A percentile compares a stretch with the other conserved stretches of the same genome.
Evolutionary conservation across 257 asterid species (phyloP).

Genomic region (Vinca minor): DNA sequence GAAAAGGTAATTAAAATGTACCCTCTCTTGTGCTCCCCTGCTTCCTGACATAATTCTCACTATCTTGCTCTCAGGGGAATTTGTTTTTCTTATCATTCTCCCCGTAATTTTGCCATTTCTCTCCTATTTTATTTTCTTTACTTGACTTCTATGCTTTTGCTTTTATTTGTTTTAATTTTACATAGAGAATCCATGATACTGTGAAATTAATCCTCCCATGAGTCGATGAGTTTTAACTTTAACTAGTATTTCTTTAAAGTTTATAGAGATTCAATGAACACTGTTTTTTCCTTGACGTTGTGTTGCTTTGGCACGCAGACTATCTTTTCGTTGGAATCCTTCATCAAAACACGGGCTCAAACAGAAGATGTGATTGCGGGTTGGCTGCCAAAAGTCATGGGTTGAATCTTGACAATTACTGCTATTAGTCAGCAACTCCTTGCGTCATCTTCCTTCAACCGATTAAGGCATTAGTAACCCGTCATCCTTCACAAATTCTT

Average conservation of each 20-base stretch:
- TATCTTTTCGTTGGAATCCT: constrained; percentile 70
- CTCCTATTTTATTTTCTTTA: background rate
- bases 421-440: background rate
- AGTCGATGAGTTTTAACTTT: background rate
- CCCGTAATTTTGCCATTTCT: background rate
- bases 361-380: constrained; percentile 74
- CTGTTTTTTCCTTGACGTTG: constrained; percentile 6
- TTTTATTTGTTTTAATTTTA: background rate
- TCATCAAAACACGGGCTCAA: constrained; percentile 59
- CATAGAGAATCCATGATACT: background rate
- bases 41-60: background rate
- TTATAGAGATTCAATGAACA: background rate
- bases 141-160: too few species aligned
- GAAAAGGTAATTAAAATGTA: too few species aligned
- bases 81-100: background rate
- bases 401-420: constrained; percentile 14
- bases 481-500: background rate
- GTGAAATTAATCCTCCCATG: background rate
- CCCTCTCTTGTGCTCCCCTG: too few species aligned
- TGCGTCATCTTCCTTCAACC: background rate
- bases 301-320: constrained; percentile 33
- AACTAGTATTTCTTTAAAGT: background rate
- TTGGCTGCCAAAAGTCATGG: constrained; percentile 87
- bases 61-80: background rate
- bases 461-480: background rate